Conservation (phyloP, 2,329 filamentous ascomycete species). For the Neophaeococcomyces aloes region DNA sequence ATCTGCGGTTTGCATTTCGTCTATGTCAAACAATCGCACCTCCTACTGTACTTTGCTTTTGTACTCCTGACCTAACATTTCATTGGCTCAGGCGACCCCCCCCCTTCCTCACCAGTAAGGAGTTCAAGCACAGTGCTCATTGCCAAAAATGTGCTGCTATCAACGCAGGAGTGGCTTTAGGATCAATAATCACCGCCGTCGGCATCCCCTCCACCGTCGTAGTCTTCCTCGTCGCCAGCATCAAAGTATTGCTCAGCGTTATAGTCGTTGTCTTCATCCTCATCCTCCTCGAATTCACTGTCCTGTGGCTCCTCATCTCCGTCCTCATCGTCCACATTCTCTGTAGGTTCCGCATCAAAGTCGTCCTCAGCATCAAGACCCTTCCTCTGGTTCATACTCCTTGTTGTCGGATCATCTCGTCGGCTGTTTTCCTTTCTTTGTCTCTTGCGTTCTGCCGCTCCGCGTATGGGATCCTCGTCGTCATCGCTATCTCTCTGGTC, state of each 20-base stretch:
- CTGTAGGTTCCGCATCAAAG: background rate
- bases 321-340: background rate
- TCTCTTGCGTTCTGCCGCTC: background rate
- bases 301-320: background rate
- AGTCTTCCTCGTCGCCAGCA: conserved; percentile 1
- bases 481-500: background rate
- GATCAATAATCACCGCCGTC: background rate
- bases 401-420: background rate
- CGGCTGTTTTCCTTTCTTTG: background rate
- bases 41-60: too few relatives aligned
- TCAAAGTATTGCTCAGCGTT: conserved; percentile 4
- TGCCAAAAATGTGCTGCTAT: too few relatives aligned
- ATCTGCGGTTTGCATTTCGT: too few relatives aligned
- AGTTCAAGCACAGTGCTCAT: too few relatives aligned
- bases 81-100: too few relatives aligned
- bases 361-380: conserved; percentile 8
- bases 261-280: background rate
- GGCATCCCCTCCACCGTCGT: background rate
- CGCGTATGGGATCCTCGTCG: conserved; percentile 3
- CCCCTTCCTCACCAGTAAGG: too few relatives aligned
- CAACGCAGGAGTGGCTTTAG: too few relatives aligned
- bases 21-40: too few relatives aligned
- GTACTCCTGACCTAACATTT: too few relatives aligned
- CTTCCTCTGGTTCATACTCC: too few relatives aligned
- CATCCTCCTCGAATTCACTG: background rate